Base-by-base conservation (phyloP, 371 early-diverging fungal genomes). In the Blastocladiella emersonii region DNA sequence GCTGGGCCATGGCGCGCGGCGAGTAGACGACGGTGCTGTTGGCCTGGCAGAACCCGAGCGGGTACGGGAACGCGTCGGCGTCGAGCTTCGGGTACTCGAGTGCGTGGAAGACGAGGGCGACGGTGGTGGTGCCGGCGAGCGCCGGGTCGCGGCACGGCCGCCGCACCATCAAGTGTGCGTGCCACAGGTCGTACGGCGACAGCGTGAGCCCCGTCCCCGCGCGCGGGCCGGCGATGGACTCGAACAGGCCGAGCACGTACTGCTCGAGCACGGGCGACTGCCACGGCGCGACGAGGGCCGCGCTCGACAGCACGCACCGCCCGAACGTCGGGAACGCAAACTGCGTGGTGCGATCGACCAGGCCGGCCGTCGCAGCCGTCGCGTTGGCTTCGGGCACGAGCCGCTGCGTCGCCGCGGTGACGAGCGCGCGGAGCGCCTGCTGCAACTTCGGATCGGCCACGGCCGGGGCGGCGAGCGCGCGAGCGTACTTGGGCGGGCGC, bases 81-180 rank as follows among this genome's bases (percentile, higher is more conserved):
- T 57, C 39, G n/a, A 34, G 30, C 23, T 15, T 23, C 57, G 57
- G 57, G 39, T 57, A 57, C 37, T 57, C 57, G 23, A 23, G 15
- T 19, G 57, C 25, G 12, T 57, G 57, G 25, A 57, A 57, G 25
- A 57, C 3, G 1, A 57, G 35, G 23, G 23, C 57, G 0, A 57
- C 57, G 5, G 35, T 27, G 0, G 35, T 23, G 21, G 37, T 25
- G 23, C 25, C 34, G 19, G 25, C 10, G 6, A 39, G 1, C 23
- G 8, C 8, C 21, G 35, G 19, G 21, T 27, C 19, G 25, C n/a
- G 8, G 23, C 39, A 35, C 21, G 36, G 39, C 0, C 57, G 36
- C 21, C 27, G 57, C 23, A 57, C 57, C 5, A 57, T 23, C 39
- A 57, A 13, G 41, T 62, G 59, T 5, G 59, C 53, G 30, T 62